Conservation (phyloP, 129 eudicot species). For the Smallanthus sonchifolius region DNA sequence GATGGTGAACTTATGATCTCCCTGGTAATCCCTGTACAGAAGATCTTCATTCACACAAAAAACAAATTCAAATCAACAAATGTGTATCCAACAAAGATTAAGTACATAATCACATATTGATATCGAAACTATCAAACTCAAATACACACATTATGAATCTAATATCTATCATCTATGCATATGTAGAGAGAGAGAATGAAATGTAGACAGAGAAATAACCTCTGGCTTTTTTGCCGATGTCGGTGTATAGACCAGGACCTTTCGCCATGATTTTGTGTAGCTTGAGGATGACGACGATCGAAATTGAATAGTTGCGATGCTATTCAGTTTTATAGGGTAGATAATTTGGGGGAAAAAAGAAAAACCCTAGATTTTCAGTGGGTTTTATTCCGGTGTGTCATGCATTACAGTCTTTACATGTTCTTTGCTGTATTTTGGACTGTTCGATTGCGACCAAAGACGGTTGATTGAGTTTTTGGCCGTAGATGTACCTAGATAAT, state of each 20-base stretch:
- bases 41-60: constrained; percentile 45
- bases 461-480: background rate
- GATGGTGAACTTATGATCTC: constrained; percentile 78
- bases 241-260: constrained; percentile 91
- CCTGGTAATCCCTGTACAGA: constrained; percentile 69
- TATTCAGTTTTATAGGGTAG: background rate
- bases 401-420: background rate
- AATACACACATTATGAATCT: background rate
- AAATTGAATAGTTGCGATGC: background rate
- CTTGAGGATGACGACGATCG: constrained; percentile 2
- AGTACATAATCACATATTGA: background rate
- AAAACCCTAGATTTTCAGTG: background rate
- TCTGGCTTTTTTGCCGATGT: constrained; percentile 77
- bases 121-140: background rate
- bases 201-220: constrained; percentile 32
- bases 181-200: background rate
- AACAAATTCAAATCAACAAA: background rate
- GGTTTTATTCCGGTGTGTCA: background rate
- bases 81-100: background rate
- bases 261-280: constrained; percentile 48
- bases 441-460: background rate
- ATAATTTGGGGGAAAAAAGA: background rate
- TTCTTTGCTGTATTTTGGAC: background rate
- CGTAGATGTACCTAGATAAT: no score
- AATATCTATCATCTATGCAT: background rate